Conservation (phyloP, 2,329 filamentous ascomycete species). For the Cladosporium austrohemisphaericum region DNA sequence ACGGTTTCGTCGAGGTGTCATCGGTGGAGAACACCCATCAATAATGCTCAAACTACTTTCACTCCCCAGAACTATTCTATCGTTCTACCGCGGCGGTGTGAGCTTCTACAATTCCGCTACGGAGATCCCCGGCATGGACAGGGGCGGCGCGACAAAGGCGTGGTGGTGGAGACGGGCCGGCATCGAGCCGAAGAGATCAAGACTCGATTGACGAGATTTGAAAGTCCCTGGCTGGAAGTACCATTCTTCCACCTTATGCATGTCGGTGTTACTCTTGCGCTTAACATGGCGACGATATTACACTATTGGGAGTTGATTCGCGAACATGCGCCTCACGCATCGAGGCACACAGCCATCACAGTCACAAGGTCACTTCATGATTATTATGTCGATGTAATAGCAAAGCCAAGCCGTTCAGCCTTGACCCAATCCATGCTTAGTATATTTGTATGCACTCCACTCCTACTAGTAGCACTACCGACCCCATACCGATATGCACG, state of each 20-base stretch:
- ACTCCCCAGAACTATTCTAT: background rate
- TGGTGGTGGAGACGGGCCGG: background rate
- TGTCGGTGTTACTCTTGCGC: background rate
- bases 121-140: slow-evolving; percentile 8
- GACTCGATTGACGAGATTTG: slow-evolving; percentile 1
- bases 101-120: too few species aligned
- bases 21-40: background rate
- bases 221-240: background rate
- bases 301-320: too few species aligned
- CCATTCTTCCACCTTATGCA: background rate
- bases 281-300: too few species aligned
- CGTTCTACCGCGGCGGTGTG: slow-evolving; percentile 1
- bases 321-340: too few species aligned
- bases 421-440: too few species aligned
- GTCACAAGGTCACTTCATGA: background rate
- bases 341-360: background rate
- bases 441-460: slow-evolving; percentile 10
- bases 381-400: background rate
- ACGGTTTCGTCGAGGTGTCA: background rate
- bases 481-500: slow-evolving; percentile 7
- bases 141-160: slow-evolving; percentile 1
- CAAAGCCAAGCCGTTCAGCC: too few species aligned
- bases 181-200: background rate
- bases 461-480: background rate
- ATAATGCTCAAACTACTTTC: background rate